These are phyloP conservation scores for Penicillium psychrofluorescens DNA, from an alignment of 495 filamentous ascomycete species.

Conservation along the genomic window DNA sequence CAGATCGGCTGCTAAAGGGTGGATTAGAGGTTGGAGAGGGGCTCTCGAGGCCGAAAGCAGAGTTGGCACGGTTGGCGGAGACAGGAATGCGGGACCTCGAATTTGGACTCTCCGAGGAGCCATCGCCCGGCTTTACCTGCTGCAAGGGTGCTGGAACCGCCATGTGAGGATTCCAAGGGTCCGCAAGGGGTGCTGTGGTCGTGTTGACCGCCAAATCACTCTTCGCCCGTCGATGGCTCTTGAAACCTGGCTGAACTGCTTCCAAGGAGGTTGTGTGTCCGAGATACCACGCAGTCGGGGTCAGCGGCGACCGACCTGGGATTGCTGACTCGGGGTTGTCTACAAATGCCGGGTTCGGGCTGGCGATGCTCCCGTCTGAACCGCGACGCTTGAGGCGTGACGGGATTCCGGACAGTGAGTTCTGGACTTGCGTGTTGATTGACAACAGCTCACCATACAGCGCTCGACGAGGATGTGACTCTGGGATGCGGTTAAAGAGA, in stretches of 20 bases:
- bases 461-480: slow-evolving; percentile 26
- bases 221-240: slow-evolving; percentile 37
- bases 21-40: slow-evolving; percentile 39
- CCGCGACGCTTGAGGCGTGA: slow-evolving; percentile 38
- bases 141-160: slow-evolving; percentile 30
- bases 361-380: slow-evolving; percentile 47
- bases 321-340: slow-evolving; percentile 31
- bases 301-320: slow-evolving; percentile 36
- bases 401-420: slow-evolving; percentile 33
- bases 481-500: slow-evolving; percentile 13
- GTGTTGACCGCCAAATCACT: slow-evolving; percentile 35
- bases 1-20: slow-evolving; percentile 30
- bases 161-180: slow-evolving; percentile 29
- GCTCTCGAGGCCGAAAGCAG: slow-evolving; percentile 39
- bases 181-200: slow-evolving; percentile 15
- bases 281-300: slow-evolving; percentile 51
- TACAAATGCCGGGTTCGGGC: slow-evolving; percentile 42
- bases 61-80: slow-evolving; percentile 39
- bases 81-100: slow-evolving; percentile 54
- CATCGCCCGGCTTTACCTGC: slow-evolving; percentile 19
- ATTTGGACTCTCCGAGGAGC: slow-evolving; percentile 31
- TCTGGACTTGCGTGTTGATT: slow-evolving; percentile 27
- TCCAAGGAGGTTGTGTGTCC: slow-evolving; percentile 41
- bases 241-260: slow-evolving; percentile 29
- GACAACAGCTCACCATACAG: slow-evolving; percentile 46